Base-by-base conservation (phyloP, 176 grass and related monocot genomes). In the Puccinellia tenuiflora region DNA sequence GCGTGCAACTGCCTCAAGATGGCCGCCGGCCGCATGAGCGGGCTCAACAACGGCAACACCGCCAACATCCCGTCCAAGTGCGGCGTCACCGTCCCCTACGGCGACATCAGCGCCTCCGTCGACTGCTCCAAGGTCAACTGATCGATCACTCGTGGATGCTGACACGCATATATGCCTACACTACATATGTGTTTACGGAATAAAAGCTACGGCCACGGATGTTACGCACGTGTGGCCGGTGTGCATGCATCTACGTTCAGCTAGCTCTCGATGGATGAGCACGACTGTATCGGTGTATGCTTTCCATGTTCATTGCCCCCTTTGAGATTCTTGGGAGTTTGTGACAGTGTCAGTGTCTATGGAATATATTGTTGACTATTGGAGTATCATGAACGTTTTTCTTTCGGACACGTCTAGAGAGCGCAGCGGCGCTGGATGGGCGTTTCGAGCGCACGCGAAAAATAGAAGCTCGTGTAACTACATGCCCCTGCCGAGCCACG, bases 61-160 rank as follows among this genome's bases (percentile, higher is more conserved):
- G 53, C 89, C 7, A 37, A 47, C 68, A 80, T 91, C 68, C 89
- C 89, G 0, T 34, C 85, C 80, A 79, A 84, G 89, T 91, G 89
- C 59, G 89, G 89, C 8, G 89, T 91, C 50, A 88, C 17, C 55
- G n/a, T 91, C 57, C 80, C 74, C 2, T 91, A 88, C 64, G 26
- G 85, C 26, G 2, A 62, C 76, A 87, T 91, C 81, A 84, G 89
- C 75, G n/a, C 81, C 47, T 88, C 89, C 68, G 80, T 77, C 26
- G 85, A 91, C 68, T 91, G 89, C 72, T 86, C 83, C 54, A 88
- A 59, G 86, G 9, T 50, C 43, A 48, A 47, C 7, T 73, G 70
- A 73, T 31, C 70, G 13, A 46, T 28, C 68, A 9, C 14, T 24
- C 13, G 45, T 13, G 9, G 42, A 43, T 47, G 45, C 45, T 47